Conservation (phyloP, 306 rosid species). For the Dicorynia guianensis region DNA sequence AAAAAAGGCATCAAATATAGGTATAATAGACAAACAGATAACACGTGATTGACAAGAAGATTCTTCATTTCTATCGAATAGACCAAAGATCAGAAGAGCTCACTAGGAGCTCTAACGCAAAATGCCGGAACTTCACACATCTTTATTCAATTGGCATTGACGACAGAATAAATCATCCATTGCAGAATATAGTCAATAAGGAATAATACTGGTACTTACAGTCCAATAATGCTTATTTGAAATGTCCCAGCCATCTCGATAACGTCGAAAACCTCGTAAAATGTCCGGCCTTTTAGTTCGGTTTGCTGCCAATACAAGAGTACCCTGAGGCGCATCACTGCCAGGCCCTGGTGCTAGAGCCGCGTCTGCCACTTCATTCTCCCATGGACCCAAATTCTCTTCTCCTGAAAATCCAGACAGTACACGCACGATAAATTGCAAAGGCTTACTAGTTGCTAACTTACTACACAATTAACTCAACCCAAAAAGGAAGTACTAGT, state of each 20-base stretch:
- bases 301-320: conserved; percentile 84
- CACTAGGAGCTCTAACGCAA: neutral
- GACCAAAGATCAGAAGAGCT: neutral
- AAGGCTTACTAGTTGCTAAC: conserved; percentile 14
- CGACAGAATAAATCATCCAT: conserved; percentile 39
- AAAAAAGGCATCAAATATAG: neutral
- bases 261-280: conserved; percentile 66
- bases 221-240: conserved; percentile 90
- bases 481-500: neutral
- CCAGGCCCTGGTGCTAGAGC: conserved; percentile 78
- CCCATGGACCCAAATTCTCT: conserved; percentile 81
- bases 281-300: conserved; percentile 87
- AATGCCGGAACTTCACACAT: conserved; percentile 25
- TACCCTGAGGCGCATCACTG: conserved; percentile 43
- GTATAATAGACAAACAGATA: neutral
- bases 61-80: conserved; percentile 23
- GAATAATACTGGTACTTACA: conserved; percentile 57
- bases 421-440: neutral
- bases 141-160: conserved; percentile 1
- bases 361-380: conserved; percentile 54
- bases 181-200: conserved; percentile 11
- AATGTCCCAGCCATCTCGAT: conserved; percentile 91
- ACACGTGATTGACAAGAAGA: conserved; percentile 2
- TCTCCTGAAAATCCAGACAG: conserved; percentile 50
- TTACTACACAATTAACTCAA: conserved; percentile 21